Conservation (phyloP, 345 rosid species). For the Brassica incana region DNA sequence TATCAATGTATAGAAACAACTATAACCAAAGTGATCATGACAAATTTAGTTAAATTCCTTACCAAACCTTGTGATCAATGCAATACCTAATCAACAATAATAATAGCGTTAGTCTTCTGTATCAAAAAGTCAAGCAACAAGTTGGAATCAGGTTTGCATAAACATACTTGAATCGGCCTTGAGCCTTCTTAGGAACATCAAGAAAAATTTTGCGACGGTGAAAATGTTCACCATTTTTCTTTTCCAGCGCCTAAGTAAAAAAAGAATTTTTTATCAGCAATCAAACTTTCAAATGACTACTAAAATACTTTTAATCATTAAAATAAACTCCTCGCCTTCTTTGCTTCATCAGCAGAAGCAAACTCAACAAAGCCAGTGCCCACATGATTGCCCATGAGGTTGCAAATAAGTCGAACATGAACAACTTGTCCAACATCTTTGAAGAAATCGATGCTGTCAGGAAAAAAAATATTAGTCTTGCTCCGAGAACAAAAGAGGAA, state of each 20-base stretch:
- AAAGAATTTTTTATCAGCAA: background rate
- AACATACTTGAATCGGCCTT: no score
- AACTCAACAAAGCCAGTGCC: background rate
- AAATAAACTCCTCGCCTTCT: background rate
- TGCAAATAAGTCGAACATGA: background rate
- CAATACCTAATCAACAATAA: no score
- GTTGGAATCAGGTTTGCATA: no score
- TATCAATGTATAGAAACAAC: no score
- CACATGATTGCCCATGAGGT: background rate
- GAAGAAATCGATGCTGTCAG: background rate
- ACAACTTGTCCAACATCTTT: background rate
- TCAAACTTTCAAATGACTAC: background rate
- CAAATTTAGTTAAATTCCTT: no score
- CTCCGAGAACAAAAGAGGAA: background rate
- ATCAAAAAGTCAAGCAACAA: no score
- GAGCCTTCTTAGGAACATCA: no score
- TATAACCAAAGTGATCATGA: no score
- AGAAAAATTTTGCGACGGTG: no score
- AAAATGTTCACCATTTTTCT: background rate
- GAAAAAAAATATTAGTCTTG: background rate
- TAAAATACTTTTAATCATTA: background rate
- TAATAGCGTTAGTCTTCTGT: no score
- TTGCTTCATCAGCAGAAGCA: background rate
- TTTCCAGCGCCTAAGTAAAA: background rate
- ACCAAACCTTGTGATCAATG: no score